Evolutionary conservation across 805 yeast genomes (phyloP).

Genomic region (Kodamaea jinghongensis): DNA sequence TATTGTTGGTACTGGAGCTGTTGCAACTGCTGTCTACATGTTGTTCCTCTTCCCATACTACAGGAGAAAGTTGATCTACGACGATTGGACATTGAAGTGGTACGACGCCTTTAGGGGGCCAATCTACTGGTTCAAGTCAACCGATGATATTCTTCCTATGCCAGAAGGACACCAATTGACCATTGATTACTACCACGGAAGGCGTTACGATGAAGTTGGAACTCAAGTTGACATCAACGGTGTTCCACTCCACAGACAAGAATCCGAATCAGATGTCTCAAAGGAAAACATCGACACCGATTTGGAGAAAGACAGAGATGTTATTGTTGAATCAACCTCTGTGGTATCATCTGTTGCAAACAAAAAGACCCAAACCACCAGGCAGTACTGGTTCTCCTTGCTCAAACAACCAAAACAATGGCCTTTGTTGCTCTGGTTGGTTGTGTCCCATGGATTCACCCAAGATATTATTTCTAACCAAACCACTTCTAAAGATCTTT

Average conservation of each 20-base stretch:
- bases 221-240: conserved; percentile 11
- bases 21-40: conserved; percentile 50
- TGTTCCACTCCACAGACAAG: conserved; percentile 13
- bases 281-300: conserved; percentile 14
- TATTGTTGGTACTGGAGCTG: conserved; percentile 63
- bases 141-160: conserved; percentile 61
- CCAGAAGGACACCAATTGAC: conserved; percentile 57
- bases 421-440: conserved; percentile 50
- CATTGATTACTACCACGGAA: conserved; percentile 65
- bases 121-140: conserved; percentile 48
- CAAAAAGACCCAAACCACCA: conserved; percentile 32
- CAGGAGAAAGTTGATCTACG: conserved; percentile 54
- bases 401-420: conserved; percentile 49
- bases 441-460: conserved; percentile 57
- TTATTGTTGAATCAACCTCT: conserved; percentile 12
- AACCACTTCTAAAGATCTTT: conserved; percentile 32
- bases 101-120: conserved; percentile 61
- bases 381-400: conserved; percentile 40
- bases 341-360: conserved; percentile 12
- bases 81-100: conserved; percentile 66
- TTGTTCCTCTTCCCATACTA: conserved; percentile 60
- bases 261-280: conserved; percentile 5
- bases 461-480: conserved; percentile 60
- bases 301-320: conserved; percentile 13
- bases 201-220: conserved; percentile 34